These are phyloP conservation scores for Aspergillus sergii DNA, from an alignment of 2,329 filamentous ascomycete genomes.

Conservation along the genomic window DNA sequence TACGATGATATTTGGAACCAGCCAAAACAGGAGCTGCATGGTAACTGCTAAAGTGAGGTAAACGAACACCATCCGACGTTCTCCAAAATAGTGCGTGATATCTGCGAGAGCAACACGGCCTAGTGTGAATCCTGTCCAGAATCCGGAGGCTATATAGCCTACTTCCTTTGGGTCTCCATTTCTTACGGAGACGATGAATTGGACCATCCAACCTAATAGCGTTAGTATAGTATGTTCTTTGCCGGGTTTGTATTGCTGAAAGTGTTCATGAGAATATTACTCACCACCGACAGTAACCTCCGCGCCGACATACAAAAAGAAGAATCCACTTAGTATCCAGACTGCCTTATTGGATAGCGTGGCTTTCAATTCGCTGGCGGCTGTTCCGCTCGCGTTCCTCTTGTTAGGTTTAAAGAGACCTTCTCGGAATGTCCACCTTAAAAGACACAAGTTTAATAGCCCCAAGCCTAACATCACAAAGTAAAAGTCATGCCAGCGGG, in stretches of 20 bases:
- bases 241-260: not conserved
- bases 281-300: conserved; percentile 27
- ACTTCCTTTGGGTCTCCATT: conserved; percentile 26
- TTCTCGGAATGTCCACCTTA: conserved; percentile 23
- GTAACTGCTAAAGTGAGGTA: conserved; percentile 22
- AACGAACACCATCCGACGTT: conserved; percentile 27
- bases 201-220: conserved; percentile 25
- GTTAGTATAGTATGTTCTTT: not conserved
- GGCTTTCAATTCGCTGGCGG: conserved; percentile 20
- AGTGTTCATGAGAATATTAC: not conserved
- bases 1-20: conserved; percentile 24
- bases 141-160: conserved; percentile 27
- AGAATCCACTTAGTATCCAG: conserved; percentile 29
- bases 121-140: conserved; percentile 27
- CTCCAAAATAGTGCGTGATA: conserved; percentile 27
- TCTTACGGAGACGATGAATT: conserved; percentile 27
- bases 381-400: conserved; percentile 20
- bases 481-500: conserved; percentile 26
- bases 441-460: conserved; percentile 14
- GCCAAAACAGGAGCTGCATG: conserved; percentile 27
- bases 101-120: conserved; percentile 26
- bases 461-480: conserved; percentile 19
- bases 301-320: conserved; percentile 27
- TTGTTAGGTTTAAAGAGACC: conserved; percentile 25
- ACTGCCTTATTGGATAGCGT: conserved; percentile 20